Percentiles rank a stretch among this genome's conserved stretches.
Evolutionary conservation across 495 filamentous ascomycete genomes (phyloP).

Genomic region (Penicillium lividum): DNA sequence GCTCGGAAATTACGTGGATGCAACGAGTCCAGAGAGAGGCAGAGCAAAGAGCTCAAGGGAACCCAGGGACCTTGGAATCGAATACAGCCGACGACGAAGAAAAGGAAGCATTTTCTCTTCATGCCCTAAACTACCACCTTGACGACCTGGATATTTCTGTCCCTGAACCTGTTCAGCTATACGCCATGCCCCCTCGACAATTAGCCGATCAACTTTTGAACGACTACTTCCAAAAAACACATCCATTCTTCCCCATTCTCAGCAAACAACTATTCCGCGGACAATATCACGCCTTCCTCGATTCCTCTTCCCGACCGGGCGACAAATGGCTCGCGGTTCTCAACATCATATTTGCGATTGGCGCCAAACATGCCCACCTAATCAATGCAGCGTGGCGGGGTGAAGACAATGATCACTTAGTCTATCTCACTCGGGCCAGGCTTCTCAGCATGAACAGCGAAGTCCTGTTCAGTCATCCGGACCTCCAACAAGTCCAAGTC

Average conservation of each 20-base stretch:
- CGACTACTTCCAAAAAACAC: constrained; percentile 49
- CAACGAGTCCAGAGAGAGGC: constrained; percentile 36
- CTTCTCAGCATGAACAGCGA: constrained; percentile 50
- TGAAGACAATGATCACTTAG: constrained; percentile 50
- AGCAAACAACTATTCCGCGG: constrained; percentile 37
- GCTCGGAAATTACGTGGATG: constrained; percentile 64
- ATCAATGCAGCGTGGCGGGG: constrained; percentile 41
- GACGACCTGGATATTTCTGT: constrained; percentile 53
- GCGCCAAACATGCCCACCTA: constrained; percentile 53
- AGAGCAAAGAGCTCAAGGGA: constrained; percentile 17
- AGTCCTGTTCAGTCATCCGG: constrained; percentile 49
- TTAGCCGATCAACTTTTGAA: constrained; percentile 53
- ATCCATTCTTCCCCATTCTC: constrained; percentile 61
- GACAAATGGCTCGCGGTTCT: constrained; percentile 57
- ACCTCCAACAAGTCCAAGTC: constrained; percentile 58
- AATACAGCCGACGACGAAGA: constrained; percentile 6
- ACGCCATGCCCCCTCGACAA: constrained; percentile 48
- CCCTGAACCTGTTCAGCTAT: constrained; percentile 45
- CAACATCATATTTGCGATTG: constrained; percentile 65
- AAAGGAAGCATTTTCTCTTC: constrained; percentile 22
- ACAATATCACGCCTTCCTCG: constrained; percentile 37
- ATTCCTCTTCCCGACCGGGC: constrained; percentile 25
- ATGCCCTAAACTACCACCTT: constrained; percentile 51
- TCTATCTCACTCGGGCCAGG: constrained; percentile 57
- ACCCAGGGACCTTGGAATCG: constrained; percentile 17